Percentiles rank a stretch among this genome's conserved stretches.
Conservation (phyloP, 768 basidiomycete genomes). For the Leccinellum luteum region DNA sequence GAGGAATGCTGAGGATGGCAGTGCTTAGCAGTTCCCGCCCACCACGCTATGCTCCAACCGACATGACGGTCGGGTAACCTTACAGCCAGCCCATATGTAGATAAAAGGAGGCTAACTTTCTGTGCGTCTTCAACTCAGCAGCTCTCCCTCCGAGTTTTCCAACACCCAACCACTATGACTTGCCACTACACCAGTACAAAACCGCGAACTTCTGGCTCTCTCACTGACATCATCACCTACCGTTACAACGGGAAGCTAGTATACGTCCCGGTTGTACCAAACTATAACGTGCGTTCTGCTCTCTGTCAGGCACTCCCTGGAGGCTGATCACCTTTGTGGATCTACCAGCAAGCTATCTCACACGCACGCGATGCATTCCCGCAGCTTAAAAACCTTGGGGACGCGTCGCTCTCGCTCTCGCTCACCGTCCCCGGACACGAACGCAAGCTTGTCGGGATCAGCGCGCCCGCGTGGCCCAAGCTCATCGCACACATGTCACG, state of each 20-base stretch:
- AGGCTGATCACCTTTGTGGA: not conserved
- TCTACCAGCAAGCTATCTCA: conserved; percentile 47
- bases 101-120: not conserved
- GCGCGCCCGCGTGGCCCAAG: conserved; percentile 47
- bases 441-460: conserved; percentile 45
- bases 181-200: not conserved
- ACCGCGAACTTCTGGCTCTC: not conserved
- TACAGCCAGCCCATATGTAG: not conserved
- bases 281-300: conserved; percentile 40
- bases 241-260: conserved; percentile 43
- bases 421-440: conserved; percentile 35
- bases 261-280: conserved; percentile 45
- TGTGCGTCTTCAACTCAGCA: not conserved
- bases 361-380: conserved; percentile 51
- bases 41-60: too few species aligned
- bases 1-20: too few species aligned
- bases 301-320: not conserved
- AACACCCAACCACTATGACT: not conserved
- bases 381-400: conserved; percentile 35
- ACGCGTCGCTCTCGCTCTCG: conserved; percentile 45
- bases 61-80: not conserved
- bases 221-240: conserved; percentile 48
- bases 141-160: too few species aligned
- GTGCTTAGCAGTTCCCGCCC: too few species aligned
- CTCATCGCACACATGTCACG: conserved; percentile 40